Evolutionary conservation across 2,329 filamentous ascomycete species (phyloP), one percentile per base, ranked within the genome.

Genomic region (Fusarium tjaetaba): DNA sequence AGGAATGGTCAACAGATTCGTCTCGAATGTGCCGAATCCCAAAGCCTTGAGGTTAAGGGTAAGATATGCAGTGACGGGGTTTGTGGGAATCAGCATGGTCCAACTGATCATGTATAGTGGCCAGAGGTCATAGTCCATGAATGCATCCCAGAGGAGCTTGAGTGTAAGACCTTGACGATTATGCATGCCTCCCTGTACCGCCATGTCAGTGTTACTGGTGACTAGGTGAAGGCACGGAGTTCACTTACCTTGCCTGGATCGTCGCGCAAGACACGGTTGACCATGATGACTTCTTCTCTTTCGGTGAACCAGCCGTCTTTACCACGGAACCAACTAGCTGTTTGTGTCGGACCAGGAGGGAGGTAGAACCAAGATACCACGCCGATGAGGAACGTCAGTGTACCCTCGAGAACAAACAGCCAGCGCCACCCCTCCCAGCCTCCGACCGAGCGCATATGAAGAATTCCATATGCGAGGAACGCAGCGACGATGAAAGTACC

Each of bases 361-460:
- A 79, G 68, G n/a, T 76, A 67, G 6, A 75, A 58, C 65, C 68
- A 78, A 4, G 76, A 70, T 2, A 76, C 22, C 5, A 75, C 32
- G 4, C 75, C 75, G n/a, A 78, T 55, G 5, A 74, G 8, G 10
- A 46, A 82, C 78, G 65, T 85, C 76, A 85, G 65, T 63, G 71
- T 48, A 1, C 76, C 11, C 76, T 82, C 80, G 9, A 82, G 80
- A n/a, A 82, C 78, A 67, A 88, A 90, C 22, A 89, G 77, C 87
- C 88, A 89, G 43, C 86, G 81, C 88, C 88, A 91, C 2, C 89
- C 89, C 59, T 84, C 85, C 72, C 87, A 83, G 1, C 85, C 85
- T 30, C 86, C 80, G 45, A 85, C 75, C 18, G 87, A 87, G n/a
- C 86, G 82, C 78, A 89, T 83, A 20, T 85, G 85, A 4, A 91